Evolutionary conservation across 2,329 filamentous ascomycete genomes (phyloP).

Genomic region (Cylindrodendrum hubeiense): DNA sequence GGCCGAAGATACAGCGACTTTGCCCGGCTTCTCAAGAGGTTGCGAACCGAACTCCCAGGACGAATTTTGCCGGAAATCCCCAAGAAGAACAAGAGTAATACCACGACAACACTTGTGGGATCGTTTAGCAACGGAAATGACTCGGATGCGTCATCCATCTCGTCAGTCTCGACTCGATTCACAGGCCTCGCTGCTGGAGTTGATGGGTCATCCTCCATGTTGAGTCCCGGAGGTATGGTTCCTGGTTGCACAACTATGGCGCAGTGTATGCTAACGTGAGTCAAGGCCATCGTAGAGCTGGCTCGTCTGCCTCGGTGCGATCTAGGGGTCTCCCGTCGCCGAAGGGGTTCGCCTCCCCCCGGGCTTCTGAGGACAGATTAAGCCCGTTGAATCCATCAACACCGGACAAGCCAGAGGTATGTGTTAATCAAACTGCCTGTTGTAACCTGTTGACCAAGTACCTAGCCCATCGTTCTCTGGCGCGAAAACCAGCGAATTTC

Average conservation of each 20-base stretch:
- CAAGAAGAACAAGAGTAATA: slow-evolving; percentile 89
- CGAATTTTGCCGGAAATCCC: slow-evolving; percentile 89
- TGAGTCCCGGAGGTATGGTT: slow-evolving; percentile 45
- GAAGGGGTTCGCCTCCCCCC: slow-evolving; percentile 44
- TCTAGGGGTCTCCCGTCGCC: slow-evolving; percentile 48
- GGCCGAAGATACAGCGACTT: slow-evolving; percentile 93
- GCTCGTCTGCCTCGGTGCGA: slow-evolving; percentile 47
- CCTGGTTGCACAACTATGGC: not conserved
- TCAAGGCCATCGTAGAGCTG: slow-evolving; percentile 41
- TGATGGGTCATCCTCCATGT: slow-evolving; percentile 39
- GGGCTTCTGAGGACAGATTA: slow-evolving; percentile 48
- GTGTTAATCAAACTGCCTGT: slow-evolving; percentile 3
- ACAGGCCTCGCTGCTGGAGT: slow-evolving; percentile 51
- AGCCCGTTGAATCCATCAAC: slow-evolving; percentile 41
- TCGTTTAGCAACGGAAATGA: slow-evolving; percentile 71
- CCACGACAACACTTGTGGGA: slow-evolving; percentile 70
- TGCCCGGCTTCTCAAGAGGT: slow-evolving; percentile 78
- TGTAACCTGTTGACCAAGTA: slow-evolving; percentile 39
- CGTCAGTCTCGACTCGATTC: slow-evolving; percentile 80
- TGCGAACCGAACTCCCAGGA: slow-evolving; percentile 89
- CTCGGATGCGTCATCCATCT: slow-evolving; percentile 84
- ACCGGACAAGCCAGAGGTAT: slow-evolving; percentile 43
- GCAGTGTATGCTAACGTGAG: slow-evolving; percentile 20
- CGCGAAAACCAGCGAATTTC: slow-evolving; percentile 93
- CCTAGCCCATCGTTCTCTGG: slow-evolving; percentile 73